Percentiles rank a stretch among this genome's conserved stretches.
These are phyloP conservation scores for Capsicum baccatum DNA, from an alignment of 257 asterid species.

Conservation along the genomic window DNA sequence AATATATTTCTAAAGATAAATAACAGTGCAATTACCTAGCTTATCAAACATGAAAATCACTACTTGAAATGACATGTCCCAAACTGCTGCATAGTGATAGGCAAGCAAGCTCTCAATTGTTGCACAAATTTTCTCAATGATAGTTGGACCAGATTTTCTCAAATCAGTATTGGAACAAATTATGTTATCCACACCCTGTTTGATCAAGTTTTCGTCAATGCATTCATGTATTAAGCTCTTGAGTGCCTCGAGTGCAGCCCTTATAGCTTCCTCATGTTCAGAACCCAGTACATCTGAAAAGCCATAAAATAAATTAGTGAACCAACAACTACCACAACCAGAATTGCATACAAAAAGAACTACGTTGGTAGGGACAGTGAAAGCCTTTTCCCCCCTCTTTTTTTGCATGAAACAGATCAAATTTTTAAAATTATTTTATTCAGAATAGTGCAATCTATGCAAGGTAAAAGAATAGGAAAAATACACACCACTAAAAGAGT, in stretches of 20 bases:
- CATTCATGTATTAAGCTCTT: conserved; percentile 78
- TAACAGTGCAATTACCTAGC: conserved; percentile 59
- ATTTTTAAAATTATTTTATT: conserved; percentile 4
- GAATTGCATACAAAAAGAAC: neutral
- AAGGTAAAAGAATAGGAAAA: conserved; percentile 20
- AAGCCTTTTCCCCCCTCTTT: neutral
- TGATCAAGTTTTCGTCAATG: conserved; percentile 72
- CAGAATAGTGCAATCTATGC: neutral
- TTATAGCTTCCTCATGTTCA: conserved; percentile 85
- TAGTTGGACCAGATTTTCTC: conserved; percentile 72
- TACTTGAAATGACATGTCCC: conserved; percentile 88
- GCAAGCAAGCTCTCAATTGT: conserved; percentile 78
- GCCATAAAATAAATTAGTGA: conserved; percentile 29
- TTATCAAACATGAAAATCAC: conserved; percentile 80
- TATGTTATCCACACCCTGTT: conserved; percentile 71
- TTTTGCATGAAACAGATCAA: neutral
- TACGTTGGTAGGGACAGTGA: neutral
- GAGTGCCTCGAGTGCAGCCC: conserved; percentile 72
- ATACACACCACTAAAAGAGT: conserved; percentile 67
- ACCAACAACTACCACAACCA: neutral
- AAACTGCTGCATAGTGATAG: conserved; percentile 73
- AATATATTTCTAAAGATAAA: neutral
- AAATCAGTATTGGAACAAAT: conserved; percentile 45
- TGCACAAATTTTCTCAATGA: conserved; percentile 82
- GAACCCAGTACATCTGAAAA: conserved; percentile 75